phyloP scores from a whole-genome alignment of 2,329 filamentous ascomycete genomes.

The Curvularia spicifera region DNA sequence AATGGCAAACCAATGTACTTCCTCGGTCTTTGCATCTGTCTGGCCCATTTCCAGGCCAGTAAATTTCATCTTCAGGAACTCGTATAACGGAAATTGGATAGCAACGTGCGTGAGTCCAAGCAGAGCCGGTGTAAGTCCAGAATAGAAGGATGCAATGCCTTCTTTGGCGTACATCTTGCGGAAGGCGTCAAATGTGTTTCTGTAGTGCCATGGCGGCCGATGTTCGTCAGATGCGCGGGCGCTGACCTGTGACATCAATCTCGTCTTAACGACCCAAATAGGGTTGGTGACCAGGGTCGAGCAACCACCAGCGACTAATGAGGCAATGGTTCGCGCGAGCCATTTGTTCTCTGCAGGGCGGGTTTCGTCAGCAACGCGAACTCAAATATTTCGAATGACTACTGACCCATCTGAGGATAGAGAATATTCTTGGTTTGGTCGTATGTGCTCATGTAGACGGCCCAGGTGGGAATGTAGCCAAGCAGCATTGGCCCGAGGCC shows the following conservation, averaged over 20 bases:
- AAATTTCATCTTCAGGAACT: constrained; percentile 88
- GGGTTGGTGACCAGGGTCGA: constrained; percentile 95
- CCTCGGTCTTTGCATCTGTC: constrained; percentile 61
- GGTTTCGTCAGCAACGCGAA: constrained; percentile 20
- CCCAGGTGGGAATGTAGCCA: constrained; percentile 97
- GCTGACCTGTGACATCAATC: constrained; percentile 91
- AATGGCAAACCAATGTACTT: constrained; percentile 81
- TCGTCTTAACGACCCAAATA: constrained; percentile 99
- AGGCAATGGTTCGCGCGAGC: constrained; percentile 84
- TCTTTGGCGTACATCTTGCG: constrained; percentile 95
- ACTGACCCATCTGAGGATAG: constrained; percentile 64
- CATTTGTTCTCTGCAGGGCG: constrained; percentile 67
- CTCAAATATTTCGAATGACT: not conserved
- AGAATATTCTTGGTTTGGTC: constrained; percentile 83
- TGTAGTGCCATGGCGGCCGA: constrained; percentile 87
- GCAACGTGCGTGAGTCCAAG: constrained; percentile 93
- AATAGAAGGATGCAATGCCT: constrained; percentile 90
- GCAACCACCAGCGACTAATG: constrained; percentile 86
- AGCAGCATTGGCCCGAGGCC: constrained; percentile 93
- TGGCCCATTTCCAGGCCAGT: constrained; percentile 89
- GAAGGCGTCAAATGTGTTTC: constrained; percentile 85
- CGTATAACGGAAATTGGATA: constrained; percentile 95
- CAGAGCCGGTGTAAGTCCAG: constrained; percentile 88
- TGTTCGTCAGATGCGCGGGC: constrained; percentile 60
- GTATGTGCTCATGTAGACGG: constrained; percentile 96